Evolutionary conservation across 352 stramenopile genomes (phyloP).

Genomic region (Globisporangium iwayamae): DNA sequence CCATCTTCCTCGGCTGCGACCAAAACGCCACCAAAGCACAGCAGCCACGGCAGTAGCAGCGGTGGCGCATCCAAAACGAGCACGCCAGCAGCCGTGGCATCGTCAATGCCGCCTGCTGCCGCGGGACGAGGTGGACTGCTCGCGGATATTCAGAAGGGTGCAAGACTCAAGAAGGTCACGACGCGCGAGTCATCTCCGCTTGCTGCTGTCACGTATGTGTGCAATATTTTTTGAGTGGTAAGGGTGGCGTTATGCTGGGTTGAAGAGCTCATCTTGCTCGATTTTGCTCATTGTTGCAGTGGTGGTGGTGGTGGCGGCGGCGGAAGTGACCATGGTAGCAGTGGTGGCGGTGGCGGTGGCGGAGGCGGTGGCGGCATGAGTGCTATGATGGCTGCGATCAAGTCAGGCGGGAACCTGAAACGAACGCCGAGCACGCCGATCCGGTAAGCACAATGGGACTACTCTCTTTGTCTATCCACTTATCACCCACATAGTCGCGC

Average conservation of each 20-base stretch:
- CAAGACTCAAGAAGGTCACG: slow-evolving; percentile 72
- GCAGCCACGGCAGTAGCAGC: slow-evolving; percentile 25
- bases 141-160: slow-evolving; percentile 68
- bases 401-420: slow-evolving; percentile 60
- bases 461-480: not conserved
- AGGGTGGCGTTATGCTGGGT: not conserved
- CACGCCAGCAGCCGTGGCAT: not conserved
- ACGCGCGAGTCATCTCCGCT: slow-evolving; percentile 72
- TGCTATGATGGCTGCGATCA: slow-evolving; percentile 73
- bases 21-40: slow-evolving; percentile 39
- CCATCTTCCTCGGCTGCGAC: slow-evolving; percentile 27
- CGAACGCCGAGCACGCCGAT: slow-evolving; percentile 35
- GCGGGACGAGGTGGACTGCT: slow-evolving; percentile 50
- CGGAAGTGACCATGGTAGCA: slow-evolving; percentile 8
- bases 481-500: not conserved
- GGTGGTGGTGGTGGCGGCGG: slow-evolving; percentile 10
- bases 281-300: not conserved
- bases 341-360: slow-evolving; percentile 16
- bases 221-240: not conserved
- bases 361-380: slow-evolving; percentile 39
- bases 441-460: slow-evolving; percentile 9
- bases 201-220: slow-evolving; percentile 28
- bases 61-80: not conserved
- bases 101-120: slow-evolving; percentile 22
- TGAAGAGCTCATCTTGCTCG: not conserved